These are phyloP conservation scores for Asterochloris erici DNA, from an alignment of 139 green algal genomes.

Conservation along the genomic window DNA sequence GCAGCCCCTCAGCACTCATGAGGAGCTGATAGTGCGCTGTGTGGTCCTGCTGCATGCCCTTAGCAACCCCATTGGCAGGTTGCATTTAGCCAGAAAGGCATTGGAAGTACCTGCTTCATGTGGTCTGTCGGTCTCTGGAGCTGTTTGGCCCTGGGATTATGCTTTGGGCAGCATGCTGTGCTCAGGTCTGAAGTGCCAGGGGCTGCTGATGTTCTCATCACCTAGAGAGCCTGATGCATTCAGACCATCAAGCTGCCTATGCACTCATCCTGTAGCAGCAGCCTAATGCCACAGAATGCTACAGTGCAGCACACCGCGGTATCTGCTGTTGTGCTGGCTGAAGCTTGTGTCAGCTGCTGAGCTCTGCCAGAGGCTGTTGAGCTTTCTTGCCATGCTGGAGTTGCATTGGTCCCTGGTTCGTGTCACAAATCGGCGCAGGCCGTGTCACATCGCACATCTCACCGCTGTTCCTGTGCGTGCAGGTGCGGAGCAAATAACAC, in stretches of 20 bases:
- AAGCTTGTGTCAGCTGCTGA: too few species aligned
- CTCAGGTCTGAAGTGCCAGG: too few species aligned
- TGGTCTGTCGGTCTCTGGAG: background rate
- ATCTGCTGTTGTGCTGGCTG: too few species aligned
- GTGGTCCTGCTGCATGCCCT: background rate
- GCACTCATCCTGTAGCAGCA: too few species aligned
- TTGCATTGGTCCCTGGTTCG: too few species aligned
- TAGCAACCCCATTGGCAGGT: background rate
- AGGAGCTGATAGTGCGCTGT: background rate
- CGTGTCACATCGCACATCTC: background rate
- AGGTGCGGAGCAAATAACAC: constrained; percentile 70
- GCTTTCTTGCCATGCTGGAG: background rate
- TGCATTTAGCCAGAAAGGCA: background rate
- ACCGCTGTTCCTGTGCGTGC: background rate
- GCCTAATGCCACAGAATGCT: too few species aligned
- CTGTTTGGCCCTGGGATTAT: background rate
- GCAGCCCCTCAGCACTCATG: background rate
- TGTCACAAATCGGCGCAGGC: background rate
- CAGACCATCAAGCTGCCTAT: too few species aligned
- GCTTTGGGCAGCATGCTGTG: background rate
- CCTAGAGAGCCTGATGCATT: too few species aligned
- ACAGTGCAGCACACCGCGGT: too few species aligned
- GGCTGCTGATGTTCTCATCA: too few species aligned
- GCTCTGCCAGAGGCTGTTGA: background rate
- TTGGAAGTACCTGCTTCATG: background rate